Evolutionary conservation across 2,329 filamentous ascomycete species (phyloP), one percentile per base, ranked within the genome.

Genomic region (Calonectria leucothoes): DNA sequence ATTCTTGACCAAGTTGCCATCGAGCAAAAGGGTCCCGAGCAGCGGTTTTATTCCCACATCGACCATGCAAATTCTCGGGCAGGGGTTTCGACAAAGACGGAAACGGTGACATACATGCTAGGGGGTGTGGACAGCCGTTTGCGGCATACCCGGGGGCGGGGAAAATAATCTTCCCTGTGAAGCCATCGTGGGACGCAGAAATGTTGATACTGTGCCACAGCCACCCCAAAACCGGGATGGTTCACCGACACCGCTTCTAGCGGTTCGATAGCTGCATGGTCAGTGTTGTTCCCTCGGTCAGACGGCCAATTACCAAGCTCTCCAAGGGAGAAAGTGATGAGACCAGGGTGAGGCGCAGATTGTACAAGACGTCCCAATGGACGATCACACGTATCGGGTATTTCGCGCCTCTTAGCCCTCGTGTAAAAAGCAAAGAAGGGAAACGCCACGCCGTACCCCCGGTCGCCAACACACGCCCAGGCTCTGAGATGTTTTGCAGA

Each of bases 211-310:
- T 81, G 79, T 79, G 79, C 74, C 76, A 76, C 76, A 78, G 71
- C 66, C 73, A 75, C 73, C 55, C 79, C 68, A 79, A 76, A 77
- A 75, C 76, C 59, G 71, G 79, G 76, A 74, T 77, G 76, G 74
- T 78, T 81, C 79, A 80, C 79, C 79, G 79, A 80, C 79, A 80
- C 79, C 78, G 79, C 78, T 78, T 73, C 74, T 69, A 77, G 79
- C 79, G 77, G 75, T 69, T 81, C 76, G 74, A 81, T 81, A 77
- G 78, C 78, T 77, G 79, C 79, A 81, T 78, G 74, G 65, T 65
- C 67, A 66, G 74, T 73, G 71, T 75, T 76, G 74, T 63, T 77
- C 72, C 70, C 72, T 81, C 79, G 74, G 78, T 80, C 79, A 78
- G 55, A 27, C 59, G 70, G 66, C 79, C 79, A 81, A 81, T 79